Conservation (phyloP, 768 basidiomycete genomes). For the Termitomyces bulborhizus region DNA sequence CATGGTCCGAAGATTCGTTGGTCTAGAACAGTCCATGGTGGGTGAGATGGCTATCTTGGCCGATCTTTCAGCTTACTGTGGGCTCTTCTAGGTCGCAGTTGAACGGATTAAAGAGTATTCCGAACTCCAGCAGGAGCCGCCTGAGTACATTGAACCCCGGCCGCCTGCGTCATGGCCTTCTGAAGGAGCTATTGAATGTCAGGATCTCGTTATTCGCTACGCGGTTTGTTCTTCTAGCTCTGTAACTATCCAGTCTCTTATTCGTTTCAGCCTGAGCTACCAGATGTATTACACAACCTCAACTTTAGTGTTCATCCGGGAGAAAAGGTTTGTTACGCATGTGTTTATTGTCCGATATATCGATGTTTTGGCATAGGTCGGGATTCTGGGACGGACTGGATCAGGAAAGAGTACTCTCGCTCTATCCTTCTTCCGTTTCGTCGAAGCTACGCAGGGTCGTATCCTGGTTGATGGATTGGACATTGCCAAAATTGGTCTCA, state of each 20-base stretch:
- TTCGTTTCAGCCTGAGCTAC: slow-evolving; percentile 65
- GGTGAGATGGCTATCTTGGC: slow-evolving; percentile 1
- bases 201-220: slow-evolving; percentile 72
- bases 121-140: slow-evolving; percentile 66
- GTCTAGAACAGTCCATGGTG: slow-evolving; percentile 91
- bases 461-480: slow-evolving; percentile 77
- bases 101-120: slow-evolving; percentile 93
- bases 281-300: slow-evolving; percentile 76
- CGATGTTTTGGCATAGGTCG: slow-evolving; percentile 34
- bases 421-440: slow-evolving; percentile 78
- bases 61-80: not conserved
- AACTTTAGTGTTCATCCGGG: slow-evolving; percentile 68
- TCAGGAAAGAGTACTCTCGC: slow-evolving; percentile 79
- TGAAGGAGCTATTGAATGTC: slow-evolving; percentile 59
- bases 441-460: slow-evolving; percentile 74
- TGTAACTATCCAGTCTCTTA: not conserved
- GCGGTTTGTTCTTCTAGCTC: slow-evolving; percentile 44
- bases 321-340: slow-evolving; percentile 55
- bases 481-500: slow-evolving; percentile 73
- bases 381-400: slow-evolving; percentile 66
- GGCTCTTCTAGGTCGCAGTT: slow-evolving; percentile 54
- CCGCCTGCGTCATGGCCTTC: slow-evolving; percentile 78
- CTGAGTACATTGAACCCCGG: slow-evolving; percentile 85
- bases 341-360: not conserved
- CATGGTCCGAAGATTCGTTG: slow-evolving; percentile 72